A percentile compares a stretch with the other conserved stretches of the same genome.
Conservation (phyloP, 139 green algal genomes). For the Picochlorum sp. region DNA sequence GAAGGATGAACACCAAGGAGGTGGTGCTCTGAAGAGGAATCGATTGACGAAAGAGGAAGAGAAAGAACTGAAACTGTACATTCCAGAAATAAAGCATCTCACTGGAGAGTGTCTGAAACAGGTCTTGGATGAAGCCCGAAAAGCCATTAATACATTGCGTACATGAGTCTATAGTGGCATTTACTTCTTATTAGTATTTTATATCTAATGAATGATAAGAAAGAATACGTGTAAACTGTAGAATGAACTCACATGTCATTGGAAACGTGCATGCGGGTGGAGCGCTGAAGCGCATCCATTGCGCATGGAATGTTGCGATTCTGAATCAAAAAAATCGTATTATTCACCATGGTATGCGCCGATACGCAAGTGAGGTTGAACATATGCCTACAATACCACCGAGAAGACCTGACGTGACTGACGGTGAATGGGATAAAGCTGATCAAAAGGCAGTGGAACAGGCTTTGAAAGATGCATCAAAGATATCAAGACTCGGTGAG, state of each 20-base stretch:
- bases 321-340: too few relatives aligned
- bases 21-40: conserved; percentile 17
- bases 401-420: conserved; percentile 24
- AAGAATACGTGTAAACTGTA: too few relatives aligned
- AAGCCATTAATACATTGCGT: too few relatives aligned
- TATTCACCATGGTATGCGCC: not conserved
- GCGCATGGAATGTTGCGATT: too few relatives aligned
- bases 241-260: too few relatives aligned
- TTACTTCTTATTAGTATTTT: too few relatives aligned
- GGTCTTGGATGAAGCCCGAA: too few relatives aligned
- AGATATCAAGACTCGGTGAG: conserved; percentile 11
- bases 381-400: conserved; percentile 9
- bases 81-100: conserved; percentile 14
- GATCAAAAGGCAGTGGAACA: conserved; percentile 30
- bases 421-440: conserved; percentile 33
- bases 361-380: not conserved
- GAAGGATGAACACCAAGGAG: conserved; percentile 22
- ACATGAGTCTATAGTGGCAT: too few relatives aligned
- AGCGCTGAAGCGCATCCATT: too few relatives aligned
- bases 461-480: conserved; percentile 28
- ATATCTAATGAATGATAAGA: too few relatives aligned
- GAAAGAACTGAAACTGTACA: conserved; percentile 35
- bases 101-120: not conserved
- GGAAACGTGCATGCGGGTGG: too few relatives aligned
- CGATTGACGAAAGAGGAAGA: conserved; percentile 35